Percentiles rank a stretch among this genome's conserved stretches.
These are phyloP conservation scores for Suhomyces canberraensis DNA, from an alignment of 805 yeast genomes.

Conservation along the genomic window DNA sequence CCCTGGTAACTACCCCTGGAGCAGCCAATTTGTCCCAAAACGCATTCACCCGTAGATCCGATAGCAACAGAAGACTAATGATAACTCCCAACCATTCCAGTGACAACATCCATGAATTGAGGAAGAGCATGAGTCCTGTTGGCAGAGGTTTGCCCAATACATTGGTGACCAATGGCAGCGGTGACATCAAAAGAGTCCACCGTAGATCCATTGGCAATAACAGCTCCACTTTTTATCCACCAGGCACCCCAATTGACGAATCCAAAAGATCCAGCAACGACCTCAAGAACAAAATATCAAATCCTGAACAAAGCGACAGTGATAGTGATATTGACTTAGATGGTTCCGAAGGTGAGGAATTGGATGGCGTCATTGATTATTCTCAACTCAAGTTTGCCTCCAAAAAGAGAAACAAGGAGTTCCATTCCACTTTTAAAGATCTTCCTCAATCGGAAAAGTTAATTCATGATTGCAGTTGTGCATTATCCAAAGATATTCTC, in stretches of 20 bases:
- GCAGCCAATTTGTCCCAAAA: constrained; percentile 1
- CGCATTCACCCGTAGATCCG: constrained; percentile 5
- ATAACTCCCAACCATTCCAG: constrained; percentile 17
- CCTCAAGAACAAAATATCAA: neutral
- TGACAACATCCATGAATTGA: constrained; percentile 14
- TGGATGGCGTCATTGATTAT: constrained; percentile 8
- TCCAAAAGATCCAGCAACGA: constrained; percentile 1
- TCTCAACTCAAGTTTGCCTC: constrained; percentile 11
- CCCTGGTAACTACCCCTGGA: constrained; percentile 5
- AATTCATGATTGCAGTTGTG: constrained; percentile 87
- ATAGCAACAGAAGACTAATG: constrained; percentile 8
- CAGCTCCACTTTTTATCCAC: neutral
- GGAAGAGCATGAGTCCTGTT: constrained; percentile 16
- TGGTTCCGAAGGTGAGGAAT: constrained; percentile 7
- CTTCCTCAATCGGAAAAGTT: constrained; percentile 68
- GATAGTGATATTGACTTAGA: constrained; percentile 3
- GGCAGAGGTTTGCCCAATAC: constrained; percentile 13
- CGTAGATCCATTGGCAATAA: constrained; percentile 17
- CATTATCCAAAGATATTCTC: constrained; percentile 79
- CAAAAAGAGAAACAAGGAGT: constrained; percentile 51
- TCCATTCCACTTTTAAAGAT: constrained; percentile 69
- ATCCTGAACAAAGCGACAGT: constrained; percentile 3
- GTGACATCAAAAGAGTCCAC: constrained; percentile 19
- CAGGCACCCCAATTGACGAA: neutral
- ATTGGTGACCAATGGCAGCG: constrained; percentile 14